phyloP scores from a whole-genome alignment of 306 rosid genomes.

The Leucaena leucocephala region DNA sequence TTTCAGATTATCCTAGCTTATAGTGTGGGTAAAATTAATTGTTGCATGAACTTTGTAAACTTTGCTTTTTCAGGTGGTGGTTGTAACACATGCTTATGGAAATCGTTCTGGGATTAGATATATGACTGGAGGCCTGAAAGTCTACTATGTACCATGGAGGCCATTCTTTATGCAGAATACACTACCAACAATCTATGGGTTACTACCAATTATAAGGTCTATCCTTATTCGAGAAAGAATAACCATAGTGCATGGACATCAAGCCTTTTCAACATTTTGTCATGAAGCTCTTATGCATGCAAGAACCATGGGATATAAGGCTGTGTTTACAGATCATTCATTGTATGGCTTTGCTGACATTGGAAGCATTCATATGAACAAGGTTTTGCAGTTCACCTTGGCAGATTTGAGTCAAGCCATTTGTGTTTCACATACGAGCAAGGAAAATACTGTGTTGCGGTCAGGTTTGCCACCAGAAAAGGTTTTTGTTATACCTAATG shows the following conservation, averaged over 20 bases:
- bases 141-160: conserved; percentile 86
- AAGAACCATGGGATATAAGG: conserved; percentile 90
- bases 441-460: conserved; percentile 87
- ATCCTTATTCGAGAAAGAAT: conserved; percentile 85
- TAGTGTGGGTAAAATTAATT: conserved; percentile 19
- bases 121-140: conserved; percentile 86
- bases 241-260: conserved; percentile 87
- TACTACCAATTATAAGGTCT: conserved; percentile 75
- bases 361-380: conserved; percentile 98
- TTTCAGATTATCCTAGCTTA: conserved; percentile 8
- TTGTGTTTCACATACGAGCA: conserved; percentile 96
- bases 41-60: conserved; percentile 13
- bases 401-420: conserved; percentile 94
- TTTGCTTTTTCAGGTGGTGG: conserved; percentile 66
- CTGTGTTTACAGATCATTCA: conserved; percentile 89
- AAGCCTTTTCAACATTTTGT: conserved; percentile 92
- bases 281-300: conserved; percentile 92
- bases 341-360: conserved; percentile 87
- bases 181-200: conserved; percentile 75
- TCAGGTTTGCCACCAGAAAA: conserved; percentile 89
- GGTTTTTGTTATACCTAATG: conserved; percentile 91
- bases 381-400: conserved; percentile 89
- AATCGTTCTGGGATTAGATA: conserved; percentile 91
- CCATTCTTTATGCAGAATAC: conserved; percentile 93
- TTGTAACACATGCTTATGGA: conserved; percentile 90